Evolutionary conservation across 2,329 filamentous ascomycete genomes (phyloP), one percentile per base, ranked within the genome.

Genomic region (Alternaria burnsii): DNA sequence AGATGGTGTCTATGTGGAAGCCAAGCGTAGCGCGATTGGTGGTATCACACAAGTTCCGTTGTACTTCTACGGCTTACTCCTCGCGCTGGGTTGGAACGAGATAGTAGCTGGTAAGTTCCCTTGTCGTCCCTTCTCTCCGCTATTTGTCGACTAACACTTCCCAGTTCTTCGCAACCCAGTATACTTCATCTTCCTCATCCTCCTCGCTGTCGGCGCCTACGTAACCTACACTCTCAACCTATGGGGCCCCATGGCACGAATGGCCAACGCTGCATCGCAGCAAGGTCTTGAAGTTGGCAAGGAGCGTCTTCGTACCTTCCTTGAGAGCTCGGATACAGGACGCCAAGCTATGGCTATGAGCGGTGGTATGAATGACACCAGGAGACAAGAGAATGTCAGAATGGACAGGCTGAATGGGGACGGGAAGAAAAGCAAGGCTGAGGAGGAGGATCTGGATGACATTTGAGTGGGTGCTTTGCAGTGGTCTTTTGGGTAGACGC

Each of bases 41-140:
- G 94, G 94, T 58, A 92, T 99, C 71, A 92, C 94, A 5, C 94
- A 97, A 79, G 89, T 99, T 51, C 95, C 95, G 6, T 82, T 97
- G 63, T 98, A 97, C 80, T 97, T 99, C 79, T 99, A 97, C 72
- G 92, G 88, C 42, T 79, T 98, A 58, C 84, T 99, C 58, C 82
- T 99, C 66, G 92, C 93, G 22, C 84, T 99, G 50, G 95, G 95
- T n/a, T 99, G 95, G 95, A 99, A 99, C 80, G 95, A 99, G 81
- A 94, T 99, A 65, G 83, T 97, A 68, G 92, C 94, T 74, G 93
- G 94, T 97, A 85, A 85, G 91, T 79, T 18, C 10, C n/a, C 26
- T 30, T 48, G 43, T 28, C 2, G 24, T 41, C 22, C 28, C 6
- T n/a, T 58, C 54, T 51, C 16, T 26, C 47, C 12, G 30, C 4